Evolutionary conservation across 148 eudicot genomes (phyloP).

Genomic region (Agrostemma githago): DNA sequence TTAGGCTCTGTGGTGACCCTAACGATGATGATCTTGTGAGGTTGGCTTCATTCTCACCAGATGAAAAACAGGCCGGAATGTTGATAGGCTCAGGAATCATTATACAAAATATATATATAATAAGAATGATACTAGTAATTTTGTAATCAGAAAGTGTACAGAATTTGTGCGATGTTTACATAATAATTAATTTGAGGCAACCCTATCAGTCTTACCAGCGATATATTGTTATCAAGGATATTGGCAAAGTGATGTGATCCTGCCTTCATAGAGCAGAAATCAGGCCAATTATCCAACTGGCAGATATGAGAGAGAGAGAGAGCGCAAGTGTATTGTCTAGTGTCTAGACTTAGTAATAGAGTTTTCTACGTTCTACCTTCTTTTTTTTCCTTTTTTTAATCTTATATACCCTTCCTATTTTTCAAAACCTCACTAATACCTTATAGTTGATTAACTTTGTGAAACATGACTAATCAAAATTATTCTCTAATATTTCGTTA

Average conservation of each 20-base stretch:
- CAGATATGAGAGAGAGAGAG: conserved; percentile 8
- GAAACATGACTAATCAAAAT: no score
- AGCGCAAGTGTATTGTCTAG: background rate
- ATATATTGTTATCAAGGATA: conserved; percentile 17
- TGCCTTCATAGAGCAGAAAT: conserved; percentile 23
- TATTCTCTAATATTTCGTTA: no score
- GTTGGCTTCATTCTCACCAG: conserved; percentile 33
- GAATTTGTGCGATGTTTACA: background rate
- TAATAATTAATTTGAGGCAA: conserved; percentile 13
- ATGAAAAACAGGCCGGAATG: conserved; percentile 37
- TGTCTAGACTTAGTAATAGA: conserved; percentile 6
- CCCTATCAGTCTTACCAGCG: conserved; percentile 27
- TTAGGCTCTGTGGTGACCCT: conserved; percentile 62
- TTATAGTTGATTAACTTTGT: no score
- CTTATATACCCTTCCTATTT: no score
- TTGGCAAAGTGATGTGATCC: conserved; percentile 26
- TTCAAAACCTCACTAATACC: no score
- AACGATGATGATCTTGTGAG: conserved; percentile 34
- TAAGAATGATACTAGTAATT: no score
- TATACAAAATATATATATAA: no score
- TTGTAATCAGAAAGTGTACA: background rate
- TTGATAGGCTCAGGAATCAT: conserved; percentile 41
- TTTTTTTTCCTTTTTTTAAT: conserved; percentile 15
- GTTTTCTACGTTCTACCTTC: conserved; percentile 23
- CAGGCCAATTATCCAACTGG: conserved; percentile 25